A percentile compares a stretch with the other conserved stretches of the same genome.
These are phyloP conservation scores for Ophiostoma ulmi DNA, from an alignment of 2,329 filamentous ascomycete species.

Conservation along the genomic window DNA sequence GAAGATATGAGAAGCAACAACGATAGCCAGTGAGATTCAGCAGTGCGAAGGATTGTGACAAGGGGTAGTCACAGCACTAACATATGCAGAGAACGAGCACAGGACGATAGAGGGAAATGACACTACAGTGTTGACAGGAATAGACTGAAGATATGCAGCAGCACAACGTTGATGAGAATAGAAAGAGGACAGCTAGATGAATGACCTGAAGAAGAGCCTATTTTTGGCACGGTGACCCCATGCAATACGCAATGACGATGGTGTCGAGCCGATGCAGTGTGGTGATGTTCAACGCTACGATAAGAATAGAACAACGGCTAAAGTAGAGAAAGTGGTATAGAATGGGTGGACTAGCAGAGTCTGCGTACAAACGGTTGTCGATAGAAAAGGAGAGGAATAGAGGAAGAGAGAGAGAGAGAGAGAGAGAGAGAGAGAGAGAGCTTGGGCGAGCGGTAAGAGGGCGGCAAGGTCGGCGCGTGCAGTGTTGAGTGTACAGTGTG, in stretches of 20 bases:
- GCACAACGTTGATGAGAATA: background rate
- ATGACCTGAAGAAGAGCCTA: background rate
- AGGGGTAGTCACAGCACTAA: conserved; percentile 3
- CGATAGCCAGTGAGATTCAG: background rate
- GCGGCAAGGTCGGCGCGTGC: conserved; percentile 7
- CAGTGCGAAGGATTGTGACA: background rate
- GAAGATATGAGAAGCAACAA: background rate
- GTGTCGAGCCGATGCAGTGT: background rate
- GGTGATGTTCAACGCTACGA: conserved; percentile 3
- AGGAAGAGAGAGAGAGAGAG: background rate
- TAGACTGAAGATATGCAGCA: background rate
- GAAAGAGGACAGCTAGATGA: background rate
- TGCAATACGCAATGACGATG: background rate
- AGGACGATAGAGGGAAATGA: background rate
- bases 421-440: background rate
- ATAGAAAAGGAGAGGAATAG: background rate
- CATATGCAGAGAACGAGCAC: background rate
- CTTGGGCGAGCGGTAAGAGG: background rate
- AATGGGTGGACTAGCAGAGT: background rate
- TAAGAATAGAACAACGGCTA: conserved; percentile 4
- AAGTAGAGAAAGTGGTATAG: background rate
- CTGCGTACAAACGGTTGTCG: background rate
- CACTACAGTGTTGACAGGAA: background rate
- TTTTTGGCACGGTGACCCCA: background rate
- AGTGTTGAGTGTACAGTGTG: background rate